Percentiles rank a stretch among this genome's conserved stretches.
Conservation (phyloP, 208 protist genomes). For the Trypanosoma melophagium region DNA sequence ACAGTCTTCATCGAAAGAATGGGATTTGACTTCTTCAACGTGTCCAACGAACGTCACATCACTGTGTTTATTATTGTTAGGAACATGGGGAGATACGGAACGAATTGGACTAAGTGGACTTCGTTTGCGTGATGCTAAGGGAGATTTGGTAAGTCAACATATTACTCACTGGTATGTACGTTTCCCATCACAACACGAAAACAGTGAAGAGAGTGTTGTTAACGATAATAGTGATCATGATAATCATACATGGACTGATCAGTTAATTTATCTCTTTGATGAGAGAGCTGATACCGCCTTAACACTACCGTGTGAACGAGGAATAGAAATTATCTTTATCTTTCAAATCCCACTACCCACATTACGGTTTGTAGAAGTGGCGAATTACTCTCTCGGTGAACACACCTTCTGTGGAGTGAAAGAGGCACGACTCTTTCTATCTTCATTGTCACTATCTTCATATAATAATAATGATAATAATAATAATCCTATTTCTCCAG, state of each 20-base stretch:
- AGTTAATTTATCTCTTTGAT: conserved; percentile 41
- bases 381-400: conserved; percentile 65
- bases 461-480: too few relatives aligned
- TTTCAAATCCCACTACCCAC: conserved; percentile 43
- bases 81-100: conserved; percentile 68
- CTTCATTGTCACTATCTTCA: neutral
- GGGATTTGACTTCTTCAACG: neutral
- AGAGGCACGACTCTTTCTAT: conserved; percentile 60
- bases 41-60: conserved; percentile 45
- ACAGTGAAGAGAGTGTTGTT: too few relatives aligned
- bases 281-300: conserved; percentile 41
- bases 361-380: conserved; percentile 66
- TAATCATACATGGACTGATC: conserved; percentile 4
- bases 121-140: conserved; percentile 54
- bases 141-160: conserved; percentile 31
- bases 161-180: conserved; percentile 40
- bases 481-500: neutral
- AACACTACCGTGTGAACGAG: conserved; percentile 47
- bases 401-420: conserved; percentile 70
- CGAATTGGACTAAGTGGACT: conserved; percentile 56
- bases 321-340: conserved; percentile 56
- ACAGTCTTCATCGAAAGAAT: too few relatives aligned
- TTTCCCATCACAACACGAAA: conserved; percentile 29
- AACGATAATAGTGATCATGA: conserved; percentile 21
- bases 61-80: conserved; percentile 53